These are phyloP conservation scores for Naegleria gruberi DNA, from an alignment of 208 protist species.

Conservation along the genomic window DNA sequence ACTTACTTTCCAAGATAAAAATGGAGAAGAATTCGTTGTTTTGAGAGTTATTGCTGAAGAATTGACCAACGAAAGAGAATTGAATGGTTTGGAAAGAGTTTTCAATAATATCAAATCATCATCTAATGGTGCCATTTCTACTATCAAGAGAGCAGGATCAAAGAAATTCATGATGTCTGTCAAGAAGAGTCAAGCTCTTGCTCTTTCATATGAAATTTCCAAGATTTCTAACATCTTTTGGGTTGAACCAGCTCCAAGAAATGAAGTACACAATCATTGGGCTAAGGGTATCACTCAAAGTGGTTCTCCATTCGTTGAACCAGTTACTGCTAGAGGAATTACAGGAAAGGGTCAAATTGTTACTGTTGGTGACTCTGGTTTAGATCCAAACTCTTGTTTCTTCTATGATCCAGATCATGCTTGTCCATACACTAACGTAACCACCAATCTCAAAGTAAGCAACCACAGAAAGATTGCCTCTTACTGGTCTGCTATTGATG, in stretches of 20 bases:
- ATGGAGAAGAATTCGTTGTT: not conserved
- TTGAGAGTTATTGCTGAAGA: not conserved
- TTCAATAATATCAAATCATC: not conserved
- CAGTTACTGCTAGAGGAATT: slow-evolving; percentile 28
- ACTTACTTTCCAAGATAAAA: not conserved
- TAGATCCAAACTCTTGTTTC: slow-evolving; percentile 69
- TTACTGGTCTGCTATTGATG: slow-evolving; percentile 21
- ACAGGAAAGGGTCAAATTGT: slow-evolving; percentile 66
- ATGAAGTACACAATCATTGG: not conserved
- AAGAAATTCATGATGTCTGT: not conserved
- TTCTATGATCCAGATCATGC: slow-evolving; percentile 53
- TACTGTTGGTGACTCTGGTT: slow-evolving; percentile 63
- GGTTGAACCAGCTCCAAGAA: not conserved
- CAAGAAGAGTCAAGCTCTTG: not conserved
- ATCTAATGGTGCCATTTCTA: not conserved
- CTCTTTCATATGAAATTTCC: not conserved
- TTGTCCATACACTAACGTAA: slow-evolving; percentile 56
- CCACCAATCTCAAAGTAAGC: not conserved
- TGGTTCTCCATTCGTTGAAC: not conserved
- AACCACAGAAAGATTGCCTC: slow-evolving; percentile 70
- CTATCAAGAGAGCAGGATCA: not conserved
- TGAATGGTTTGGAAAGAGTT: not conserved
- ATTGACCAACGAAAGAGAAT: no score
- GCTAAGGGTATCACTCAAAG: not conserved
- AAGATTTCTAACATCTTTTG: not conserved